Evolutionary conservation across 441 rosid genomes (phyloP).

Genomic region (Populus hybrid): DNA sequence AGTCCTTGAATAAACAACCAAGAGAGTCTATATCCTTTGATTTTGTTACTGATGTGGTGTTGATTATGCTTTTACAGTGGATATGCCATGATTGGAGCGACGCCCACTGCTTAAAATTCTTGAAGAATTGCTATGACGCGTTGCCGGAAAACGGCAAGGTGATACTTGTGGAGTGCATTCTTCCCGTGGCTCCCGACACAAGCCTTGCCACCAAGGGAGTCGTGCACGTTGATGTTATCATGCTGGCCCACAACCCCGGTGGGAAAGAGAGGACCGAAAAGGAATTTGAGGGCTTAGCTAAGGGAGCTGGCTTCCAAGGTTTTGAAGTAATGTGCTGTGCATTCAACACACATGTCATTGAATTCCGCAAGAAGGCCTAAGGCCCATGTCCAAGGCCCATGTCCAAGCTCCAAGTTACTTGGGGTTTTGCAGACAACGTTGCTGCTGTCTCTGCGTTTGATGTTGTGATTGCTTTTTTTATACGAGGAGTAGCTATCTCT

Average conservation of each 20-base stretch:
- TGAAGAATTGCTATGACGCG: conserved; percentile 64
- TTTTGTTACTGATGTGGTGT: background rate
- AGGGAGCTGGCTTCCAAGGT: conserved; percentile 70
- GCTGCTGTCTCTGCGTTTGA: background rate
- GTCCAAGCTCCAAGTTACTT: background rate
- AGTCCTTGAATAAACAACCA: background rate
- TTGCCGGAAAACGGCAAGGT: conserved; percentile 68
- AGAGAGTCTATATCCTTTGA: background rate
- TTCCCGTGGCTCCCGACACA: conserved; percentile 53
- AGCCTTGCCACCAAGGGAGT: conserved; percentile 51
- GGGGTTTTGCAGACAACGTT: background rate
- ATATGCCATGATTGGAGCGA: conserved; percentile 84
- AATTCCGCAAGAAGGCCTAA: conserved; percentile 57
- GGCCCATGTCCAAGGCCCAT: background rate
- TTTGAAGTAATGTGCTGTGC: conserved; percentile 57
- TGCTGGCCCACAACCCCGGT: conserved; percentile 77
- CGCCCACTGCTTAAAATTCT: conserved; percentile 51
- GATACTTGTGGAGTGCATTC: conserved; percentile 54
- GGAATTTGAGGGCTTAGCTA: conserved; percentile 74
- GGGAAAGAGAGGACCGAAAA: conserved; percentile 84
- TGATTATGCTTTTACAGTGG: conserved; percentile 36
- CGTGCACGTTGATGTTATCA: conserved; percentile 55
- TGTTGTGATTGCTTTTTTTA: background rate
- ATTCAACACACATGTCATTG: conserved; percentile 59
- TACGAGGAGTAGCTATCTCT: background rate